phyloP scores from a whole-genome alignment of 1,139 yeast genomes.

The Cylindricascospora bacillispora region DNA sequence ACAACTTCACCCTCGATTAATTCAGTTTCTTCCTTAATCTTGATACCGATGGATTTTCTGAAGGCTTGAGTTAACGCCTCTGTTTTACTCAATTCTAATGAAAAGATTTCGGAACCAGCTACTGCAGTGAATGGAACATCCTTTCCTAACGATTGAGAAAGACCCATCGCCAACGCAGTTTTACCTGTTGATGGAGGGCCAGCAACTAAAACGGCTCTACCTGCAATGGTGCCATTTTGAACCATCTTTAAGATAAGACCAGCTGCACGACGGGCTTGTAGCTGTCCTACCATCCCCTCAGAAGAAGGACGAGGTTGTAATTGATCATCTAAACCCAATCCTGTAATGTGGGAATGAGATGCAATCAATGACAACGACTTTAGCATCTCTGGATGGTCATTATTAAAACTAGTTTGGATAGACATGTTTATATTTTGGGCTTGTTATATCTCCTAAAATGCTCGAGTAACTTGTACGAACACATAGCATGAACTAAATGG shows the following conservation, averaged over 20 bases:
- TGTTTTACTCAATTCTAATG: constrained; percentile 84
- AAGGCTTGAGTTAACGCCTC: constrained; percentile 94
- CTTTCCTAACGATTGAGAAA: constrained; percentile 73
- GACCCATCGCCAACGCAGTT: constrained; percentile 97
- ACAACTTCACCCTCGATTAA: constrained; percentile 98
- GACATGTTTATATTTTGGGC: no score
- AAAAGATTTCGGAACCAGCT: constrained; percentile 87
- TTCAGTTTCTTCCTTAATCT: constrained; percentile 93
- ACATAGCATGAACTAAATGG: no score
- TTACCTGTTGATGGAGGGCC: constrained; percentile 99
- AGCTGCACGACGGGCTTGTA: constrained; percentile 89
- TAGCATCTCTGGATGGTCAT: constrained; percentile 32
- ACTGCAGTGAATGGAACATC: constrained; percentile 95
- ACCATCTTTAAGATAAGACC: constrained; percentile 90
- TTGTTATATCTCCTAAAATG: no score
- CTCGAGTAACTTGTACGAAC: no score
- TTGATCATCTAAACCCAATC: constrained; percentile 85
- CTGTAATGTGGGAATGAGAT: constrained; percentile 93
- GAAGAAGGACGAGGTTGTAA: constrained; percentile 66
- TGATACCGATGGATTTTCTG: constrained; percentile 88
- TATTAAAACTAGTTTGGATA: constrained; percentile 31
- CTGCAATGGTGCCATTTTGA: constrained; percentile 88
- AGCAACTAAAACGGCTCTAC: constrained; percentile 88
- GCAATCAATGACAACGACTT: constrained; percentile 67
- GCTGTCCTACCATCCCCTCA: constrained; percentile 98